A percentile compares a stretch with the other conserved stretches of the same genome.
phyloP scores from a whole-genome alignment of 1,284 basidiomycete species.

The Rhodotorula sp. region DNA sequence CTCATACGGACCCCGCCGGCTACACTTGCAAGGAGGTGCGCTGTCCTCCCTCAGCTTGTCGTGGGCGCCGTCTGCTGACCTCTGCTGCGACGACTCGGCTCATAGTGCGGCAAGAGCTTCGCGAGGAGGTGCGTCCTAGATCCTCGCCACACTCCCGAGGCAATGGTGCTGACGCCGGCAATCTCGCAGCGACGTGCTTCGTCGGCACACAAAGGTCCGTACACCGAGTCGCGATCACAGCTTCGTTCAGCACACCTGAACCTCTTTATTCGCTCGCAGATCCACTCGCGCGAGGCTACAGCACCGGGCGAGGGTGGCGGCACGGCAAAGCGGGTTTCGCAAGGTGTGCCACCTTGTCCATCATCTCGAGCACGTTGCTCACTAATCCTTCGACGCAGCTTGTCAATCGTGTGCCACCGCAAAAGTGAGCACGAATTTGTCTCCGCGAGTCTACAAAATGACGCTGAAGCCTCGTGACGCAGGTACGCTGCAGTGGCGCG shows the following conservation, averaged over 20 bases:
- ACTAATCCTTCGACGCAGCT: background rate
- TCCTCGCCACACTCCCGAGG: background rate
- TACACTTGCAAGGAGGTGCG: constrained; percentile 4
- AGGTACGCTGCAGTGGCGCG: constrained; percentile 2
- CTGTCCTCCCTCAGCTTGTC: background rate
- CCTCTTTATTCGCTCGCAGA: background rate
- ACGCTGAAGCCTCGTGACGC: background rate
- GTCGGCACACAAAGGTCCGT: background rate
- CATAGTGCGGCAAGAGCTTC: constrained; percentile 7
- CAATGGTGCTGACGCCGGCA: background rate
- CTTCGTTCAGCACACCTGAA: background rate
- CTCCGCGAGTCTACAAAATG: too few species aligned
- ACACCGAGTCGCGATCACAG: background rate
- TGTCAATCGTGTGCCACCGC: background rate
- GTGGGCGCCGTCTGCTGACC: background rate
- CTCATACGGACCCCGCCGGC: background rate
- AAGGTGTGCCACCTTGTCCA: background rate
- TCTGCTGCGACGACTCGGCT: background rate
- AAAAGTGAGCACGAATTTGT: background rate
- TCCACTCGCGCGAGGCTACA: background rate
- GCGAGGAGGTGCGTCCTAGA: constrained; percentile 2
- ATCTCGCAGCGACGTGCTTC: constrained; percentile 4
- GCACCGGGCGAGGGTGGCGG: background rate
- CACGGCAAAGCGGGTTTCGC: background rate
- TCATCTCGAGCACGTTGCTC: background rate